phyloP scores from a whole-genome alignment of 768 basidiomycete species.

The Collybiopsis luxurians region DNA sequence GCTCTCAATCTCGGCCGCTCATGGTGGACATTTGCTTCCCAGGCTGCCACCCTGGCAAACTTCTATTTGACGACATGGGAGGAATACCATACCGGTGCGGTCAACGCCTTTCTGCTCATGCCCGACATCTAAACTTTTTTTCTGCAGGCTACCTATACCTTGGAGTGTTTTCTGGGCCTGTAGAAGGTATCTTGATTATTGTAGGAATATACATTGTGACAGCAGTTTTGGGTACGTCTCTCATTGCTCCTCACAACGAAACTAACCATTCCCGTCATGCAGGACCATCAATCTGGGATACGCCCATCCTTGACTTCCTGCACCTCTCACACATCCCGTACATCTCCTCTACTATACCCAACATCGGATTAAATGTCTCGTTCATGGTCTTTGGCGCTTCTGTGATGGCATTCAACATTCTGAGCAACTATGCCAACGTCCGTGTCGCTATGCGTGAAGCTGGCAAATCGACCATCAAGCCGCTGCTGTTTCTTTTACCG shows the following conservation, averaged over 20 bases:
- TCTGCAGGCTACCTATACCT: slow-evolving; percentile 83
- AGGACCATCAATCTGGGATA: slow-evolving; percentile 86
- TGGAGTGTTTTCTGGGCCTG: slow-evolving; percentile 91
- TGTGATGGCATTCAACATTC: slow-evolving; percentile 77
- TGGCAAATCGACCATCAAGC: slow-evolving; percentile 44
- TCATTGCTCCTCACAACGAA: slow-evolving; percentile 1
- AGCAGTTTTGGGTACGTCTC: slow-evolving; percentile 63
- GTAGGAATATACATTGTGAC: slow-evolving; percentile 72
- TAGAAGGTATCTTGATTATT: slow-evolving; percentile 93
- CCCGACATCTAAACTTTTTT: too few species aligned
- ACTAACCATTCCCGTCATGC: background rate
- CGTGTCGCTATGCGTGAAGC: slow-evolving; percentile 48
- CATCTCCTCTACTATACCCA: slow-evolving; percentile 49
- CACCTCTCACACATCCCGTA: slow-evolving; percentile 49
- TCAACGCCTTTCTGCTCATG: background rate
- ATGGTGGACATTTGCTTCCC: slow-evolving; percentile 96
- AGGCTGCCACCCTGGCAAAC: slow-evolving; percentile 71
- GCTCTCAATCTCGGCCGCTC: slow-evolving; percentile 91
- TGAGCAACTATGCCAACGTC: slow-evolving; percentile 82
- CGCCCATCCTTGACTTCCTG: slow-evolving; percentile 57
- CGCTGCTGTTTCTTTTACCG: slow-evolving; percentile 76
- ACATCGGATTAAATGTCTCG: slow-evolving; percentile 75
- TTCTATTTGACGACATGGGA: slow-evolving; percentile 85
- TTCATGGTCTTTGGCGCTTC: slow-evolving; percentile 83
- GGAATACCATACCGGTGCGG: slow-evolving; percentile 81